These are phyloP conservation scores for Lachancea quebecensis DNA, from an alignment of 805 yeast genomes.

Conservation along the genomic window DNA sequence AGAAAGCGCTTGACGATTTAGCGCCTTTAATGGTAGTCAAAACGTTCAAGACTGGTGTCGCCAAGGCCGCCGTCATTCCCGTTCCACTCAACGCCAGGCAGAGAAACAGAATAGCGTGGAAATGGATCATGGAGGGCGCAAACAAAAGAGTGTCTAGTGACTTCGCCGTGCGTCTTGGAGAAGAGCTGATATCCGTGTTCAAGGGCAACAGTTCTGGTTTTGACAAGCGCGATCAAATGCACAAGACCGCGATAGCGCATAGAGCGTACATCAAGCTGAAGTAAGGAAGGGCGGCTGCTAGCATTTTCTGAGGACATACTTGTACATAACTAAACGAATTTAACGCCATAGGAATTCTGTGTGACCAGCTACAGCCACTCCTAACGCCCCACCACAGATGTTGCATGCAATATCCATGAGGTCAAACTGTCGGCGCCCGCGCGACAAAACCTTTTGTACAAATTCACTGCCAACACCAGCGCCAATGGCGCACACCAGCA, in stretches of 20 bases:
- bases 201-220: conserved; percentile 76
- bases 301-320: not conserved
- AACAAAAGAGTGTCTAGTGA: conserved; percentile 71
- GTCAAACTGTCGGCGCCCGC: conserved; percentile 42
- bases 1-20: conserved; percentile 67
- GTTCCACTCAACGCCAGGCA: conserved; percentile 76
- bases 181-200: conserved; percentile 73
- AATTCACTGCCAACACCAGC: conserved; percentile 47
- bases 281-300: conserved; percentile 10
- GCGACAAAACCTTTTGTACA: conserved; percentile 33
- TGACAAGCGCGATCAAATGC: conserved; percentile 77
- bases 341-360: not conserved
- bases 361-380: conserved; percentile 15
- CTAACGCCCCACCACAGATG: conserved; percentile 25
- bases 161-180: conserved; percentile 82
- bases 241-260: conserved; percentile 79
- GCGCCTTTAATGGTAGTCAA: conserved; percentile 79
- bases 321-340: conserved; percentile 1
- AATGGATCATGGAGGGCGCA: conserved; percentile 85
- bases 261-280: conserved; percentile 64
- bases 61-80: conserved; percentile 76
- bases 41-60: conserved; percentile 76
- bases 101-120: conserved; percentile 78
- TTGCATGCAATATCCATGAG: conserved; percentile 38
- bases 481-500: conserved; percentile 39